Conservation (phyloP, 495 filamentous ascomycete species). For the Hypomontagnella submonticulosa region DNA sequence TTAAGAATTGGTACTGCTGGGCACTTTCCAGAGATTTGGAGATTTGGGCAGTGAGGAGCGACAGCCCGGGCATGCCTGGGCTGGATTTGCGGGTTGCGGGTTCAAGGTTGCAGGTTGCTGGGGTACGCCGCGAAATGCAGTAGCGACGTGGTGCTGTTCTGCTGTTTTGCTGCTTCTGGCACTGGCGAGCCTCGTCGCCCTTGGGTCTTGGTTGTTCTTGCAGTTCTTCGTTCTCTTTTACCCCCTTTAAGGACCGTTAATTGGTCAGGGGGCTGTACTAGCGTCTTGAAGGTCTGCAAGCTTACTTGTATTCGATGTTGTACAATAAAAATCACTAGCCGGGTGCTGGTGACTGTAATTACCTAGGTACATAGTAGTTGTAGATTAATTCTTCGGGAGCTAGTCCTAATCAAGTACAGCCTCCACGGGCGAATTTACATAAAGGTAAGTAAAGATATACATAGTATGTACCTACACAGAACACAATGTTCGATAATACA, state of each 20-base stretch:
- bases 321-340: too few species aligned
- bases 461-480: constrained; percentile 7
- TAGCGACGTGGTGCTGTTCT: neutral
- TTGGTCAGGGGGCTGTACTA: constrained; percentile 21
- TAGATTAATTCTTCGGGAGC: too few species aligned
- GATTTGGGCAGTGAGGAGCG: constrained; percentile 19
- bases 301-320: neutral
- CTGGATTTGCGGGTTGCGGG: too few species aligned
- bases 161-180: neutral
- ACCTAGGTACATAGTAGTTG: neutral
- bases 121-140: too few species aligned
- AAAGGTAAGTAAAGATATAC: constrained; percentile 14
- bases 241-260: constrained; percentile 20
- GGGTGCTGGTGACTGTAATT: neutral
- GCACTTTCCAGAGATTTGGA: constrained; percentile 28
- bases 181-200: too few species aligned
- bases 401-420: constrained; percentile 10
- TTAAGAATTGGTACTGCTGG: constrained; percentile 23
- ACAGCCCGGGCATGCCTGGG: constrained; percentile 1
- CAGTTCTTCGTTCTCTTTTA: constrained; percentile 1
- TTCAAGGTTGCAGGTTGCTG: too few species aligned
- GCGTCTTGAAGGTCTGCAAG: constrained; percentile 15
- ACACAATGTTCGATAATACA: constrained; percentile 13
- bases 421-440: constrained; percentile 18
- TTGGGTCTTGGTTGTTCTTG: too few species aligned